Evolutionary conservation across 768 basidiomycete species (phyloP).

Genomic region (Pilatotrama ljubarskyi): DNA sequence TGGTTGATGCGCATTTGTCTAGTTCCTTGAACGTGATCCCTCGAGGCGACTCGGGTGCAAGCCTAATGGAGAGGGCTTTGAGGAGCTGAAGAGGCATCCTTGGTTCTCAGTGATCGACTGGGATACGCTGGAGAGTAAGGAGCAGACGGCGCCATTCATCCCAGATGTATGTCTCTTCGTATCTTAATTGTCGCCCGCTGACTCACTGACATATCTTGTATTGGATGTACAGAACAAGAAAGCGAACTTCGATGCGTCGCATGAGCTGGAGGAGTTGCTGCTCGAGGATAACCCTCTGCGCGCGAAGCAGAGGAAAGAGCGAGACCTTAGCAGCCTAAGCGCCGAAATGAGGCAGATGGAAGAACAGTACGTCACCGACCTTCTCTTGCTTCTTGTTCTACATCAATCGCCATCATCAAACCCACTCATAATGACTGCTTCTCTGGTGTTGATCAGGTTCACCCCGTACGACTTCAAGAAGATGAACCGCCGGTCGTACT

Average conservation of each 20-base stretch:
- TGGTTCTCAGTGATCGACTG: slow-evolving; percentile 94
- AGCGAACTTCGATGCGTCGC: slow-evolving; percentile 98
- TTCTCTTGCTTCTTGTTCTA: slow-evolving; percentile 4
- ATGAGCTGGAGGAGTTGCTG: slow-evolving; percentile 93
- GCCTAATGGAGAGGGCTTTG: slow-evolving; percentile 73
- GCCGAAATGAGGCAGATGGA: slow-evolving; percentile 98
- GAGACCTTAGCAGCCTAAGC: slow-evolving; percentile 77
- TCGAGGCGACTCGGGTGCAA: slow-evolving; percentile 81
- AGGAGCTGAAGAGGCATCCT: slow-evolving; percentile 73
- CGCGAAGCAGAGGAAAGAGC: slow-evolving; percentile 88
- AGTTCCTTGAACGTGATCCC: slow-evolving; percentile 90
- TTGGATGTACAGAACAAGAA: slow-evolving; percentile 82
- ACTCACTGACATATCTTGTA: slow-evolving; percentile 12
- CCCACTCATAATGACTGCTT: neutral
- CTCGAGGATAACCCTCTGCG: slow-evolving; percentile 97
- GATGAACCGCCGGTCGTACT: slow-evolving; percentile 90
- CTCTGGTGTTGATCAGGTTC: slow-evolving; percentile 53
- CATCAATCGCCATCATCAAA: slow-evolving; percentile 1
- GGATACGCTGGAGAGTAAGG: slow-evolving; percentile 79
- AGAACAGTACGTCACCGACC: slow-evolving; percentile 72
- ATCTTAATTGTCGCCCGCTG: neutral
- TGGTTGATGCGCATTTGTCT: slow-evolving; percentile 11
- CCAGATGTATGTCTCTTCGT: slow-evolving; percentile 66
- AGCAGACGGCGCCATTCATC: slow-evolving; percentile 76
- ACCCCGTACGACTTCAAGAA: slow-evolving; percentile 90